Conservation (phyloP, 139 green algal genomes). For the Chlorella sp. region DNA sequence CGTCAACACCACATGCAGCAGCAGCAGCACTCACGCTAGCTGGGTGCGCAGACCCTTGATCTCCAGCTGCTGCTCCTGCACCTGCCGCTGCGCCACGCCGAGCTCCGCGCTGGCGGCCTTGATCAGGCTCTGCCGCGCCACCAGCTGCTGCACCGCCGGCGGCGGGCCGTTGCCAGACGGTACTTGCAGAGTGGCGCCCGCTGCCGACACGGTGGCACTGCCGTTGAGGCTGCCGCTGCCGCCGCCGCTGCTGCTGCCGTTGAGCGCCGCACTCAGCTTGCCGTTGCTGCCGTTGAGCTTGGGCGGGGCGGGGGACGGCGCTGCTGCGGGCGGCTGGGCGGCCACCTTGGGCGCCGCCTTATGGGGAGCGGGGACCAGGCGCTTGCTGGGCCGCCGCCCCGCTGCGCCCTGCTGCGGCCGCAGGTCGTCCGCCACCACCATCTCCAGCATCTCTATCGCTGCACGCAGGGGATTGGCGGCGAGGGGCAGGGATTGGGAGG, state of each 20-base stretch:
- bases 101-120: neutral
- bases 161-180: neutral
- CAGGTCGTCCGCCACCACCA: conserved; percentile 26
- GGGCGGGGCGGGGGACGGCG: neutral
- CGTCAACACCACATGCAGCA: no score
- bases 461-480: neutral
- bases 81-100: conserved; percentile 8
- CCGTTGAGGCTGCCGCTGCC: neutral
- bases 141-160: conserved; percentile 25
- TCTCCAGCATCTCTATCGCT: conserved; percentile 28
- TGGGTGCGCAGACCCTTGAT: conserved; percentile 1
- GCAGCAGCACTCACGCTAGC: conserved; percentile 35
- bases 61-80: conserved; percentile 18
- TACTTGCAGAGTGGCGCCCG: no score
- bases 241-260: neutral
- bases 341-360: neutral
- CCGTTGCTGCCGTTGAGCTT: neutral
- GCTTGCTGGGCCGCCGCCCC: neutral
- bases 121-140: neutral
- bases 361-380: conserved; percentile 18
- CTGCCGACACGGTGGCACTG: neutral
- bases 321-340: neutral
- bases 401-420: neutral
- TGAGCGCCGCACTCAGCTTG: neutral
- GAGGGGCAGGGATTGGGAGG: neutral